Percentiles rank a stretch among this genome's conserved stretches.
Conservation (phyloP, 345 rosid genomes). For the Dipteronia dyeriana region DNA sequence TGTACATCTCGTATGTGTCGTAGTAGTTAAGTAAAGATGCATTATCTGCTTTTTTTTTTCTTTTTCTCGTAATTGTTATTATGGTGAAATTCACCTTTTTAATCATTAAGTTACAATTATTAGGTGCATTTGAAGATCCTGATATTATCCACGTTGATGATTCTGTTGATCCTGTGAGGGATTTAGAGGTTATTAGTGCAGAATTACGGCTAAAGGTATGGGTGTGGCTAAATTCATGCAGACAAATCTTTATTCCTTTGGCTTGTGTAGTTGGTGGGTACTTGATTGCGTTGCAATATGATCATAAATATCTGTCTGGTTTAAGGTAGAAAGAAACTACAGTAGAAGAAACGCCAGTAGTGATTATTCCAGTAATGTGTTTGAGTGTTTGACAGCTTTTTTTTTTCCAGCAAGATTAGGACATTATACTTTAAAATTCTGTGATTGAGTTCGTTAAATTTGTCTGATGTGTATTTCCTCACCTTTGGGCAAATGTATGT, state of each 20-base stretch:
- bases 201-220: slow-evolving; percentile 88
- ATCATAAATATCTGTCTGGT: neutral
- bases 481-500: neutral
- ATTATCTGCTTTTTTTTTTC: neutral
- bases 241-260: neutral
- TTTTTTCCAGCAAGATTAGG: neutral
- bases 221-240: slow-evolving; percentile 7
- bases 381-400: neutral
- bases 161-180: slow-evolving; percentile 91
- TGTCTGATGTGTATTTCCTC: neutral
- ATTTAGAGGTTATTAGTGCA: slow-evolving; percentile 74
- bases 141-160: slow-evolving; percentile 98
- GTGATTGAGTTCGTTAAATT: neutral
- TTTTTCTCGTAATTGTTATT: neutral
- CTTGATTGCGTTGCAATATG: neutral
- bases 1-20: neutral
- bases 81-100: neutral
- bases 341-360: neutral
- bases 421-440: neutral
- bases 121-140: slow-evolving; percentile 97
- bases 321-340: neutral
- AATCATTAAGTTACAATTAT: neutral
- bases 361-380: neutral
- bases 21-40: neutral
- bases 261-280: neutral